Percentiles rank a stretch among this genome's conserved stretches.
phyloP scores from a whole-genome alignment of 352 stramenopile species.

The Pythium phragmiticola region DNA sequence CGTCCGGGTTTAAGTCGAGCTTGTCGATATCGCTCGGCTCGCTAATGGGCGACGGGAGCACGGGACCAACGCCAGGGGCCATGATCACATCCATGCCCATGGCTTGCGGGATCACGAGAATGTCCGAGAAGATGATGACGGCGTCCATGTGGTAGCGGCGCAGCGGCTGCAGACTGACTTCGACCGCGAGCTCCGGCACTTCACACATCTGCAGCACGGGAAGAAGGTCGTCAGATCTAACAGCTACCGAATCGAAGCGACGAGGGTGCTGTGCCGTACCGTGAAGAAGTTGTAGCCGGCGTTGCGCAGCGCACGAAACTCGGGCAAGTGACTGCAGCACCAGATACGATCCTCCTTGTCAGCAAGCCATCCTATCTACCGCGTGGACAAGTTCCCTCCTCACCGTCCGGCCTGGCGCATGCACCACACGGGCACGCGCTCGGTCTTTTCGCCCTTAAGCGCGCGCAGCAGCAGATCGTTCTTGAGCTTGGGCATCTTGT shows the following conservation, averaged over 20 bases:
- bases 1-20: slow-evolving; percentile 87
- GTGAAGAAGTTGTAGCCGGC: slow-evolving; percentile 90
- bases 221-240: no score
- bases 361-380: slow-evolving; percentile 17
- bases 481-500: slow-evolving; percentile 80
- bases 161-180: slow-evolving; percentile 97
- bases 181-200: slow-evolving; percentile 85
- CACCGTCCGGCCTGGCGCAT: slow-evolving; percentile 96
- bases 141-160: slow-evolving; percentile 94
- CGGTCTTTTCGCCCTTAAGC: slow-evolving; percentile 82
- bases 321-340: slow-evolving; percentile 68
- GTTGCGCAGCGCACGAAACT: slow-evolving; percentile 84
- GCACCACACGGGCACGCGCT: slow-evolving; percentile 95
- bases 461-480: slow-evolving; percentile 90
- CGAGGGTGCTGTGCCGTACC: slow-evolving; percentile 21
- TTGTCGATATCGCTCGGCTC: slow-evolving; percentile 88
- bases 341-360: neutral
- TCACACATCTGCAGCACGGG: slow-evolving; percentile 63
- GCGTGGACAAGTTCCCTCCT: neutral
- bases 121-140: slow-evolving; percentile 99
- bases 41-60: slow-evolving; percentile 72
- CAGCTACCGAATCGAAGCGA: no score
- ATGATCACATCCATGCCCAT: slow-evolving; percentile 97
- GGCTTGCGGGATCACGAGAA: slow-evolving; percentile 97
- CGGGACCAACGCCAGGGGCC: slow-evolving; percentile 92